phyloP scores from a whole-genome alignment of 2,329 filamentous ascomycete species.

The Colletotrichum aenigma region DNA sequence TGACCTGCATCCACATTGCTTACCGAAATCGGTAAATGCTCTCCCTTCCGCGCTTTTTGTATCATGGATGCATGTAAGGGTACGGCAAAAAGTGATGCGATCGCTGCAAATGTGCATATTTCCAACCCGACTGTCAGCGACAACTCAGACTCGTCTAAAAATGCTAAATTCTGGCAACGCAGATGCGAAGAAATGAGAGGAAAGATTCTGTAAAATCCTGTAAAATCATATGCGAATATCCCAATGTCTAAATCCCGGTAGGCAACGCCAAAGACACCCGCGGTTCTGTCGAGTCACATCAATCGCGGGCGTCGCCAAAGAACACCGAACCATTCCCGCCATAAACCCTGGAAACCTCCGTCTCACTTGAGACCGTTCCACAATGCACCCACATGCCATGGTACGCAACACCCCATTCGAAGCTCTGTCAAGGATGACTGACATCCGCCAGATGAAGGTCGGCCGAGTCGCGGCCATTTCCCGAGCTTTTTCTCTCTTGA shows the following conservation, averaged over 20 bases:
- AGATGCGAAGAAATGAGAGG: background rate
- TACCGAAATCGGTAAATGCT: background rate
- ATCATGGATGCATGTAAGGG: background rate
- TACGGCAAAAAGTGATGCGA: background rate
- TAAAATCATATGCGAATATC: background rate
- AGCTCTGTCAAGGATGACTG: background rate
- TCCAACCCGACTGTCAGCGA: background rate
- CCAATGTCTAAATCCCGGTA: background rate
- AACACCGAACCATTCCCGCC: background rate
- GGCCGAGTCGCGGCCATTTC: background rate
- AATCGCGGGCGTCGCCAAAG: background rate
- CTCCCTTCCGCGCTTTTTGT: background rate
- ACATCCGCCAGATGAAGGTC: background rate
- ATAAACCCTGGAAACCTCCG: background rate
- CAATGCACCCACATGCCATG: background rate
- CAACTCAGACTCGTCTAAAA: background rate
- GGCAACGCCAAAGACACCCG: background rate
- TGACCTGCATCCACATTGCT: background rate
- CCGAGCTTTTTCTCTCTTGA: background rate
- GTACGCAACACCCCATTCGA: background rate
- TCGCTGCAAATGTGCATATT: background rate
- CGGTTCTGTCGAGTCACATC: background rate
- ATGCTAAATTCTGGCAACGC: background rate
- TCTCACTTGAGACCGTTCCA: slow-evolving; percentile 3
- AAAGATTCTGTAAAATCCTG: background rate